Base-by-base conservation (phyloP, 129 eudicot genomes). In the Deinandra increscens region DNA sequence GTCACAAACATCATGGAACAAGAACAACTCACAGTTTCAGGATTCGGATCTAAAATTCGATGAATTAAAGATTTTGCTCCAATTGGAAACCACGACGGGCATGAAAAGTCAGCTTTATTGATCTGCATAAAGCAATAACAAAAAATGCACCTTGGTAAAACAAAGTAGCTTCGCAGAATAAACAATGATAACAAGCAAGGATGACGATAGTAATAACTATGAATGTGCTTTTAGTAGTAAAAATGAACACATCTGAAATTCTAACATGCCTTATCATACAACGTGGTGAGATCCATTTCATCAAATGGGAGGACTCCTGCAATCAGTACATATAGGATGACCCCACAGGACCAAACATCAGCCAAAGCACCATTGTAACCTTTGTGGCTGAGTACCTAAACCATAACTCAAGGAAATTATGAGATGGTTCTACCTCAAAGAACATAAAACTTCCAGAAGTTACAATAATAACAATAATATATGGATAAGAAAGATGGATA, bases 261-360 rank as follows among this genome's bases (percentile, higher is more conserved):
- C 18, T 12, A 34, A 51, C 86, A 75, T 84, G 85, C 99, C 99
- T 93, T 93, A 39, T 84, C 82, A 73, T 93, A 93, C 81, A 93
- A 76, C 39, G 95, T 86, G 70, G 95, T 85, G 70, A 93, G 89
- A 79, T 93, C 99, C 85, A 93, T 79, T 75, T 93, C 99, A 87
- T 89, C 99, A 81, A 92, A 92, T 54, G 98, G 98, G 71, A 92
- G 91, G 85, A 86, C 84, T 73, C 98, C 98, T 8, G 98, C 97
- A 82, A 93, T 77, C 73, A 93, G 65, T 37, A 93, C 99, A 81
- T 93, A 93, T 39, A 93, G 84, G 80, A 89, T 88, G 77, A 93
- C 99, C 64, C 99, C 99, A 83, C 99, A 93, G 9, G 99, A 93
- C 99, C 99, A 93, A 58, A 87, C 80, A 87, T 93, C 99, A 1